phyloP scores from a whole-genome alignment of 1,284 basidiomycete genomes.

The Xanthoconium separans region DNA sequence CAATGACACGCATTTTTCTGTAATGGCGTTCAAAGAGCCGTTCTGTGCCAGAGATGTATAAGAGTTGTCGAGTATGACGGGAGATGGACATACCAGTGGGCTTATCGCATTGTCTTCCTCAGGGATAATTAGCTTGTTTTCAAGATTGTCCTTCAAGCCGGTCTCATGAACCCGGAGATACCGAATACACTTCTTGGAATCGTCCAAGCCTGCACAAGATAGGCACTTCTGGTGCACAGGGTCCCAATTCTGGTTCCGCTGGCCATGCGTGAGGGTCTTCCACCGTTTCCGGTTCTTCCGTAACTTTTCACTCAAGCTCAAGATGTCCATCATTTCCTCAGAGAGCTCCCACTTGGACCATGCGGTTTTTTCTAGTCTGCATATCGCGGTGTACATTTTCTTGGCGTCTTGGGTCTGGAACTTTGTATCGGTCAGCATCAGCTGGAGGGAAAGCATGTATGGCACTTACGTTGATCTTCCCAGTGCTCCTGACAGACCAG shows the following conservation, averaged over 20 bases:
- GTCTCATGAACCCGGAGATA: not conserved
- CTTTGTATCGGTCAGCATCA: not conserved
- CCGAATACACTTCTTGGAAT: not conserved
- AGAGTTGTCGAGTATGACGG: too few relatives aligned
- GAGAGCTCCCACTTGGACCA: not conserved
- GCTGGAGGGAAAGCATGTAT: too few relatives aligned
- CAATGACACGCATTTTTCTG: not conserved
- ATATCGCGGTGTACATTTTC: not conserved
- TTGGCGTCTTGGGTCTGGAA: not conserved
- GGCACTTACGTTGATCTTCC: too few relatives aligned
- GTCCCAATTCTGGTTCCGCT: not conserved
- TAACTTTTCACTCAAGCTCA: not conserved
- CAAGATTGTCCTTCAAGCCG: not conserved
- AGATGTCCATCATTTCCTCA: not conserved
- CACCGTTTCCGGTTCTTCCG: not conserved
- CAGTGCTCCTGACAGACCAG: not conserved
- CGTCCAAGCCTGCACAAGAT: not conserved
- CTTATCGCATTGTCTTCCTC: not conserved
- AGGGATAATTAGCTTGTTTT: not conserved
- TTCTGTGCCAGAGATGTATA: too few relatives aligned
- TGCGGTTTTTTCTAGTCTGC: not conserved
- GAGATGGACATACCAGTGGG: not conserved
- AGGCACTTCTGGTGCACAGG: not conserved
- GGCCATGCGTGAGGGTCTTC: not conserved
- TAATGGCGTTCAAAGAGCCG: too few relatives aligned